Conservation (phyloP, 1,284 basidiomycete species). For the Leccinum glutinopallens region DNA sequence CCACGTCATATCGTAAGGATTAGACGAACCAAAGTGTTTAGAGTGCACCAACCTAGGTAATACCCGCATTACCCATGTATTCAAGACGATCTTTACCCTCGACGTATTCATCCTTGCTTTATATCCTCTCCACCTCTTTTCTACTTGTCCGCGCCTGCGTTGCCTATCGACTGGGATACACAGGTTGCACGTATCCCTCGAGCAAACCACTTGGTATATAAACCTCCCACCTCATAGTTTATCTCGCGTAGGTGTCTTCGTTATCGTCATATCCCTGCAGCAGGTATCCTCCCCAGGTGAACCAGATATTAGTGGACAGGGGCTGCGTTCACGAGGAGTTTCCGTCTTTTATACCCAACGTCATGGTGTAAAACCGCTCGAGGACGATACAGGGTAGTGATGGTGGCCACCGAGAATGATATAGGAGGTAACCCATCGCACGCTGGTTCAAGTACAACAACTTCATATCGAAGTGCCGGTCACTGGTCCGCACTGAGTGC, state of each 20-base stretch:
- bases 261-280: slow-evolving; percentile 18
- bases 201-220: slow-evolving; percentile 9
- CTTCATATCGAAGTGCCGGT: not conserved
- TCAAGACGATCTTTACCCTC: not conserved
- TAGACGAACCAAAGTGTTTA: no score
- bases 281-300: slow-evolving; percentile 19
- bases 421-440: not conserved
- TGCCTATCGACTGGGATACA: slow-evolving; percentile 11
- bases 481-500: not conserved
- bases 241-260: not conserved
- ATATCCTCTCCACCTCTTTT: not conserved
- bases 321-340: not conserved
- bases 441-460: not conserved
- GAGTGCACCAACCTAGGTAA: no score
- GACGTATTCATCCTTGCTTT: not conserved
- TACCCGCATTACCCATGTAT: not conserved
- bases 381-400: not conserved
- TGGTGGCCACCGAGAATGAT: no score
- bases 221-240: no score
- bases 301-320: slow-evolving; percentile 4
- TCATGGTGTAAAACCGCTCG: not conserved
- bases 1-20: not conserved
- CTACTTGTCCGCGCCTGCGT: not conserved
- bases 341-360: not conserved
- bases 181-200: slow-evolving; percentile 19